Evolutionary conservation across 202 grass and related monocot species (phyloP).

Genomic region (Panicum hallii): DNA sequence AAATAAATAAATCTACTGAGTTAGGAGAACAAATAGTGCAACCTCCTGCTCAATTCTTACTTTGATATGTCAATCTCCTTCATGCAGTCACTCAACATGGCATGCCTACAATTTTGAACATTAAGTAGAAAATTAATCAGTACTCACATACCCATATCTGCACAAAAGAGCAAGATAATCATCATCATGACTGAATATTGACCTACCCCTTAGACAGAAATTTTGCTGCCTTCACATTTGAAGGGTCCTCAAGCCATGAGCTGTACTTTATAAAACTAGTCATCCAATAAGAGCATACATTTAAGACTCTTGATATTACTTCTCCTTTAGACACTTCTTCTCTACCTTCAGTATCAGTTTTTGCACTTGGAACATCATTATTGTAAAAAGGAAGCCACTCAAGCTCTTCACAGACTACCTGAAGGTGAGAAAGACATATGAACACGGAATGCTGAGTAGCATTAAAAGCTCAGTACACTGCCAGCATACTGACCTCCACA

Average conservation of each 20-base stretch:
- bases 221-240: conserved; percentile 86
- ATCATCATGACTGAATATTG: conserved; percentile 27
- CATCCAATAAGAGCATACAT: conserved; percentile 92
- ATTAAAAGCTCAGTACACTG: conserved; percentile 41
- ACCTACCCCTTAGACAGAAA: conserved; percentile 91
- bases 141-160: conserved; percentile 27
- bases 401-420: conserved; percentile 97
- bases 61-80: conserved; percentile 69
- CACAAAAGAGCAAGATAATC: conserved; percentile 34
- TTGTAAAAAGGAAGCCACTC: conserved; percentile 97
- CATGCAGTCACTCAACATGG: conserved; percentile 85
- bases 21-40: conserved; percentile 26
- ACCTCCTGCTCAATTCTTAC: conserved; percentile 77
- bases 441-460: conserved; percentile 37
- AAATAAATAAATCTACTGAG: conserved; percentile 42
- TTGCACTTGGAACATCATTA: conserved; percentile 53
- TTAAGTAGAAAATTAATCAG: conserved; percentile 43
- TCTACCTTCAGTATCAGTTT: conserved; percentile 60
- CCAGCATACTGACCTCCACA: conserved; percentile 82
- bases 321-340: conserved; percentile 61
- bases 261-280: conserved; percentile 94
- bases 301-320: conserved; percentile 74
- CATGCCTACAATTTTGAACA: conserved; percentile 61
- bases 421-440: conserved; percentile 40
- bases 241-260: conserved; percentile 92